Base-by-base conservation (phyloP, 495 filamentous ascomycete genomes). In the Aspergillus sclerotiicarbonarius region DNA sequence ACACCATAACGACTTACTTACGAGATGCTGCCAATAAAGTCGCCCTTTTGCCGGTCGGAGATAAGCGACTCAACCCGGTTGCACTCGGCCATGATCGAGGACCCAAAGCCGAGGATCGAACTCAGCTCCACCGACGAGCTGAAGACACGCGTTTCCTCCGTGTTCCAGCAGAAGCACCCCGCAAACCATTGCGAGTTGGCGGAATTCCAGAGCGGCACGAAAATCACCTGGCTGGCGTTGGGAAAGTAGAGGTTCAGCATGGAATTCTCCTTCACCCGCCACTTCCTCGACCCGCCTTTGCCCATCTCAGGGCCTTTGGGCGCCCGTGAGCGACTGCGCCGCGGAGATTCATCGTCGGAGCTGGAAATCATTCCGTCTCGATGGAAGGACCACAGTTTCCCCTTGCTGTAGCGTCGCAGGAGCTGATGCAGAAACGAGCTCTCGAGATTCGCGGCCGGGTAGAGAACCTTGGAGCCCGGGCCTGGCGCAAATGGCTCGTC, bases 1-100 rank as follows among this genome's bases (percentile, higher is more conserved):
- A 6, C 20, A 25, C 50, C 33, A 25, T 61, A 1, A 19, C 84
- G 18, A 5, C 75, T 73, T 30, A 67, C 68, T 62, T 54, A 72
- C 50, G 86, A 90, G 15, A 93, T 87, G 46, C 84, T 89, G 0
- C 86, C 87, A 43, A 93, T 89, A 59, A 92, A 89, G 60, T 90
- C 87, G 0, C 84, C 81, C 64, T 92, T 92, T 54, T 83, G 81
- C 31, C 76, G 77, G 62, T 86, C 82, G 9, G 83, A 82, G 45
- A 75, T 77, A 25, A 83, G 75, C 2, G 80, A 81, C 64, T 84
- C 75, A 9, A 90, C 69, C 16, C 85, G 82, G 19, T 80, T 82
- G 15, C 86, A 82, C 57, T 90, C 86, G 8, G 83, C 85, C 85
- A 88, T 89, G 51, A 87, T 77, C 13, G 80, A 83, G 33, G 85